phyloP scores from a whole-genome alignment of 768 basidiomycete species.

The Filobasidium floriforme region DNA sequence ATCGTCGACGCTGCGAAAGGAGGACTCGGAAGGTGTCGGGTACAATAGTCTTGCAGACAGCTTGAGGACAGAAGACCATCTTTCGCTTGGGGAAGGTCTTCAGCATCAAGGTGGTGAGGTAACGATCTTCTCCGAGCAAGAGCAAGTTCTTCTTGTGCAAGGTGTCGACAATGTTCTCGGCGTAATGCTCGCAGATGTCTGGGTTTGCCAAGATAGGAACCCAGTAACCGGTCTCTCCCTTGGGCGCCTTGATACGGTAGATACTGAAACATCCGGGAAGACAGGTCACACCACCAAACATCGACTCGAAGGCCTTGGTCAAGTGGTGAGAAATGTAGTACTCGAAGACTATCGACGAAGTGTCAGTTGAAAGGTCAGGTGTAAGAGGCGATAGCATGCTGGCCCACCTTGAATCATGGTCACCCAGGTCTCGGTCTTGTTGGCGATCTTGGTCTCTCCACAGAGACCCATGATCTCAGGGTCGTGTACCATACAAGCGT shows the following conservation, averaged over 20 bases:
- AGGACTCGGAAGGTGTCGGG: constrained; percentile 92
- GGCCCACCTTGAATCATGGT: constrained; percentile 97
- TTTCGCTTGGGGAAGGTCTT: constrained; percentile 99
- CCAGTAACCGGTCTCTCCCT: constrained; percentile 91
- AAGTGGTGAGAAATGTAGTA: constrained; percentile 99
- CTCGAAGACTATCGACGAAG: constrained; percentile 68
- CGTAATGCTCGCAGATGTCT: constrained; percentile 97
- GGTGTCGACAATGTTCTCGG: constrained; percentile 98
- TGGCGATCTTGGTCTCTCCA: constrained; percentile 99
- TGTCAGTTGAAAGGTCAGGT: constrained; percentile 11
- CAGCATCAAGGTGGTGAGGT: constrained; percentile 90
- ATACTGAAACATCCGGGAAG: constrained; percentile 98
- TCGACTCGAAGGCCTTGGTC: constrained; percentile 98
- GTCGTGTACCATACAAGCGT: constrained; percentile 91
- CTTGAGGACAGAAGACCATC: constrained; percentile 97
- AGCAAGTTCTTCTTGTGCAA: constrained; percentile 98
- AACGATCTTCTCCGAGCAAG: constrained; percentile 97
- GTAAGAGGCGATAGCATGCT: not conserved
- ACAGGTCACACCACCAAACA: constrained; percentile 99
- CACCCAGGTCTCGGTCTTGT: constrained; percentile 96
- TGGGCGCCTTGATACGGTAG: constrained; percentile 99
- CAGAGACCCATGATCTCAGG: constrained; percentile 98
- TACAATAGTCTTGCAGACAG: constrained; percentile 97
- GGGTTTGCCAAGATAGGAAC: constrained; percentile 97
- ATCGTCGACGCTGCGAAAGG: constrained; percentile 90